Conservation (phyloP, 306 rosid genomes). For the Cicer yamashitae region DNA sequence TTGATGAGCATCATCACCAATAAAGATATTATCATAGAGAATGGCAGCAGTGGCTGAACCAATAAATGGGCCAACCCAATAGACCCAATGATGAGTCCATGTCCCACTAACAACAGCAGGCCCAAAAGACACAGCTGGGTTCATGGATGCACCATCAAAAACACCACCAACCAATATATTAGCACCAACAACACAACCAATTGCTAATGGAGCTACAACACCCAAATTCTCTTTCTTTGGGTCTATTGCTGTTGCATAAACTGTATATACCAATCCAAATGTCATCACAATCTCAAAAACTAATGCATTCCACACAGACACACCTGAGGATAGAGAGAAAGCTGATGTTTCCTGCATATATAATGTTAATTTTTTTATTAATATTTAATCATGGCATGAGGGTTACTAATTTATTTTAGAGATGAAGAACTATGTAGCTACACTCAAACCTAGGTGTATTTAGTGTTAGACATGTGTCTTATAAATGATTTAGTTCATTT, state of each 20-base stretch:
- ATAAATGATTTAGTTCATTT: no score
- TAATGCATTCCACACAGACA: conserved; percentile 49
- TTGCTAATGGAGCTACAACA: conserved; percentile 53
- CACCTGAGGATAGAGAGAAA: conserved; percentile 44
- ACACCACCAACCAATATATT: conserved; percentile 74
- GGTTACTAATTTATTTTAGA: no score
- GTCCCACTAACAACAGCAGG: conserved; percentile 55
- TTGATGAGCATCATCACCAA: conserved; percentile 46
- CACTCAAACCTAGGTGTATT: background rate
- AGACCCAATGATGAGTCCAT: conserved; percentile 75
- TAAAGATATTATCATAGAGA: conserved; percentile 69
- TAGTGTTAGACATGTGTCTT: background rate
- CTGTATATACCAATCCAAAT: conserved; percentile 48
- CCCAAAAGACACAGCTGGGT: no score
- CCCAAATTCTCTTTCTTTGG: conserved; percentile 45
- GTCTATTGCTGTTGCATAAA: conserved; percentile 49
- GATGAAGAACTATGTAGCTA: no score
- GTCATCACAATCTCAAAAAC: conserved; percentile 50
- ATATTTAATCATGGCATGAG: background rate
- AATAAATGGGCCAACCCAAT: conserved; percentile 64
- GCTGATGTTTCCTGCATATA: conserved; percentile 48
- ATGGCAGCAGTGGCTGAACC: conserved; percentile 64
- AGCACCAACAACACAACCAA: conserved; percentile 49
- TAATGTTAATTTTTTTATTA: no score
- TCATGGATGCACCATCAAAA: conserved; percentile 69